Evolutionary conservation across 2,329 filamentous ascomycete species (phyloP), one percentile per base, ranked within the genome.

Genomic region (Ramularia endophylla): DNA sequence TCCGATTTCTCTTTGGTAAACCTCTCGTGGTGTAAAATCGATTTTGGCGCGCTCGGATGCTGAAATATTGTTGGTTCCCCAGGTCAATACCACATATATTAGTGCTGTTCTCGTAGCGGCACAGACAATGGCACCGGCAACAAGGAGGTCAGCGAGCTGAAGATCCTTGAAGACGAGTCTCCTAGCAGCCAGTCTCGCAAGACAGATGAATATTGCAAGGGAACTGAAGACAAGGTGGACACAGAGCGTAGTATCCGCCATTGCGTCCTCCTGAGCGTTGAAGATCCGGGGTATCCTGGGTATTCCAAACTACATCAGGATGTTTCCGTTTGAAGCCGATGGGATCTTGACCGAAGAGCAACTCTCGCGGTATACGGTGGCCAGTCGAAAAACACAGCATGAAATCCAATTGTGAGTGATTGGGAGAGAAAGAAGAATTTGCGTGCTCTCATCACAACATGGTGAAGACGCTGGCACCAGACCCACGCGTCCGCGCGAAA

Each of bases 211-310:
- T 17, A 34, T 34, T 2, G 31, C 31, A 6, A 34, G 17, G 15
- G 31, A 13, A 17, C 16, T 19, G 31, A 34, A 34, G 31, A 19
- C n/a, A 12, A 19, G 31, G 31, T 34, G 31, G 31, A 34, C 31
- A 12, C 17, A 19, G 2, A 34, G 31, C 15, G 31, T 34, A n/a
- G 31, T 34, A 17, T 34, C 16, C 6, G 31, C 8, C 31, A 34
- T 34, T 12, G 22, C 22, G 6, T 25, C 11, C 22, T 25, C 22
- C 22, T 11, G 11, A 25, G 11, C 6, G 11, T 6, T 11, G 11
- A 11, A 25, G 22, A n/a, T n/a, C n/a, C n/a, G n/a, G n/a, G n/a
- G n/a, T n/a, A n/a, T n/a, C n/a, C n/a, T n/a, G n/a, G n/a, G n/a
- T n/a, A n/a, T n/a, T n/a, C n/a, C n/a, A n/a, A n/a, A n/a, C n/a